Evolutionary conservation across 1,139 yeast genomes (phyloP), one percentile per base, ranked within the genome.

Genomic region (Meyerozyma guilliermondii): DNA sequence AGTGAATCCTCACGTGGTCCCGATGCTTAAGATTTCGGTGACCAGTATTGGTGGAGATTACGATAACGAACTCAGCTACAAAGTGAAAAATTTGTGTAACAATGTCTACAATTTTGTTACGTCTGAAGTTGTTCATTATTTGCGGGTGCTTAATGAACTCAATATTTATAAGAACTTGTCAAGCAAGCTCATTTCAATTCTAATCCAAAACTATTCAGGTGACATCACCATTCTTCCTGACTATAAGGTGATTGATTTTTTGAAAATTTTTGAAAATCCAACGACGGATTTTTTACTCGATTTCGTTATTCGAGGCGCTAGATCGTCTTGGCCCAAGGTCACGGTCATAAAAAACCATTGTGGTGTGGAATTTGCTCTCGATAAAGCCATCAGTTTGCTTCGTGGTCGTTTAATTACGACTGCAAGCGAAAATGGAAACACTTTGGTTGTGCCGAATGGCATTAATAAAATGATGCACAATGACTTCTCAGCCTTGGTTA

Each of bases 1-100:
- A 51, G 96, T 98, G 10, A 76, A 97, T 46, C 97, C 98, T 0
- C 91, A 92, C 56, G 68, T 91, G 51, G 96, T 97, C 0, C 97
- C 98, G 2, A 76, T 92, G 40, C 68, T 92, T 50, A 80, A 80
- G 50, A 65, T 81, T 23, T 81, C 91, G 0, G 74, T 81, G 1
- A 74, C 85, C 43, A 78, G 81, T 53, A 81, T 81, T 29, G 89
- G 87, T n/a, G 87, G 85, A 9, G 83, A 76, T 45, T 69, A 81
- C 43, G 87, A 82, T 51, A 77, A 77, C 49, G 87, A 79, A 46
- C 62, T 73, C 35, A 75, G 75, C 46, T 78, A 79, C n/a, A 71
- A 70, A 46, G 54, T 82, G 44, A 81, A 81, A 50, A 73, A 71
- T 36, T 61, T 73, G 29, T 59, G 84, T 51, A 77, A 81, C 42